A percentile compares a stretch with the other conserved stretches of the same genome.
Evolutionary conservation across 495 filamentous ascomycete species (phyloP).

Genomic region (Penicillium robsamsonii): DNA sequence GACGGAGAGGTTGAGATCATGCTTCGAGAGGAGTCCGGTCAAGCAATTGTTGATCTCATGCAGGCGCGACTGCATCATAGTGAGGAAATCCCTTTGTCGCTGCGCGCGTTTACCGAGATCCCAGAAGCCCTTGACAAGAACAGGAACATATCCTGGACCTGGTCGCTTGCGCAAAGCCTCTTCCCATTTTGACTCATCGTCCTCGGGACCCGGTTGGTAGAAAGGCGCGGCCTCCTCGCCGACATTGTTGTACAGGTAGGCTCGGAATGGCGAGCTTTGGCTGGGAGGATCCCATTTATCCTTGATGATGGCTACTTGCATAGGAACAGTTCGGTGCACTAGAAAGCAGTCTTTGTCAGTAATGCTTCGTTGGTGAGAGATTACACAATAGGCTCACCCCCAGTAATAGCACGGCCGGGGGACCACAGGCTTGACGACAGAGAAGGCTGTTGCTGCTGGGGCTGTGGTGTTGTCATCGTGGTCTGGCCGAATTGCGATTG

Average conservation of each 20-base stretch:
- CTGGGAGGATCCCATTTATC: conserved; percentile 80
- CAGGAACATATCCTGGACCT: conserved; percentile 70
- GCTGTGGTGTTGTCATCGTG: conserved; percentile 29
- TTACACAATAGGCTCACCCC: conserved; percentile 28
- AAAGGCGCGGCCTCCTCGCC: conserved; percentile 74
- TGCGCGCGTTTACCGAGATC: conserved; percentile 74
- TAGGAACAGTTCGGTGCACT: conserved; percentile 75
- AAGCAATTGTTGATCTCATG: conserved; percentile 89
- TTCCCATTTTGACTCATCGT: conserved; percentile 88
- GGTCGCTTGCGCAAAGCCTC: conserved; percentile 85
- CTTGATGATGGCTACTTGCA: conserved; percentile 75
- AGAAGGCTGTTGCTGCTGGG: conserved; percentile 42
- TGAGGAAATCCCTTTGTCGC: conserved; percentile 70
- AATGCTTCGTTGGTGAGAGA: not conserved
- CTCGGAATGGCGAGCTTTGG: conserved; percentile 73
- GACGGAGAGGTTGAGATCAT: conserved; percentile 78
- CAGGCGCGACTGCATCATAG: conserved; percentile 71
- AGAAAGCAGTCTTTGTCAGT: conserved; percentile 13
- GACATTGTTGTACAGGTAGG: conserved; percentile 94
- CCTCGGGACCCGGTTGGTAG: conserved; percentile 71
- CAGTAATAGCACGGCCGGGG: conserved; percentile 47
- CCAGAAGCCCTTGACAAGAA: conserved; percentile 65
- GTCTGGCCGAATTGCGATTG: conserved; percentile 34
- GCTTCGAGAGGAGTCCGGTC: conserved; percentile 71
- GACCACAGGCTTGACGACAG: conserved; percentile 49